Base-by-base conservation (phyloP, 2,329 filamentous ascomycete genomes). In the Fusarium tuaranense region DNA sequence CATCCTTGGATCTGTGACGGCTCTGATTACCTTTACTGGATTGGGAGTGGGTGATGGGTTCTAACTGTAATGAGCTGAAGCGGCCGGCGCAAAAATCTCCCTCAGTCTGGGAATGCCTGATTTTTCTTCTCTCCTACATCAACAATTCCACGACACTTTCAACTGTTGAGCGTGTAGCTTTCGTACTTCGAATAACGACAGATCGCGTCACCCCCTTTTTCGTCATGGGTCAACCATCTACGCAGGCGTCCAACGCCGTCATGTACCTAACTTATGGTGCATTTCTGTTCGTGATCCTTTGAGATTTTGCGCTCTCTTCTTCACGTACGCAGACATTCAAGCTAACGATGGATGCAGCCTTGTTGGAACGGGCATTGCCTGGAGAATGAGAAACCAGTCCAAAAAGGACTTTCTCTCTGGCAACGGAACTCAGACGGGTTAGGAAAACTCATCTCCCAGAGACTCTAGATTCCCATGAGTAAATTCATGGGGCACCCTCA, bases 351-450 rank as follows among this genome's bases (percentile, higher is more conserved):
- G 14, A 36, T 18, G 20, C 55, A 39, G 80, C 95, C 93, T 18
- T 77, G 93, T 92, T 78, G 94, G 94, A 73, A 89, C 88, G 34
- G 86, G 81, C 66, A 83, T 91, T 63, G 89, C 89, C 68, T 91
- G 88, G 88, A 85, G 78, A 71, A 86, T 90, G 84, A 87, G 88
- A 77, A 85, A 87, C 72, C 92, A 95, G 85, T 86, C 88, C 74
- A 93, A 92, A 84, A 87, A 87, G 69, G 90, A 95, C 79, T 95
- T 93, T 83, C 86, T 96, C 70, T 89, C 93, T 65, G 91, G 92
- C 80, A 95, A 95, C 81, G 88, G 93, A 83, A 95, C 94, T 84
- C 94, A 96, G 86, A 94, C 92, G 87, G 94, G 94, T 96, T 83
- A 92, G 90, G 60, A 76, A 53, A 39, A 41, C 16, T 53, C 39